A percentile compares a stretch with the other conserved stretches of the same genome.
Evolutionary conservation across 2,329 filamentous ascomycete genomes (phyloP).

Genomic region (Pseudopithomyces chartarum): DNA sequence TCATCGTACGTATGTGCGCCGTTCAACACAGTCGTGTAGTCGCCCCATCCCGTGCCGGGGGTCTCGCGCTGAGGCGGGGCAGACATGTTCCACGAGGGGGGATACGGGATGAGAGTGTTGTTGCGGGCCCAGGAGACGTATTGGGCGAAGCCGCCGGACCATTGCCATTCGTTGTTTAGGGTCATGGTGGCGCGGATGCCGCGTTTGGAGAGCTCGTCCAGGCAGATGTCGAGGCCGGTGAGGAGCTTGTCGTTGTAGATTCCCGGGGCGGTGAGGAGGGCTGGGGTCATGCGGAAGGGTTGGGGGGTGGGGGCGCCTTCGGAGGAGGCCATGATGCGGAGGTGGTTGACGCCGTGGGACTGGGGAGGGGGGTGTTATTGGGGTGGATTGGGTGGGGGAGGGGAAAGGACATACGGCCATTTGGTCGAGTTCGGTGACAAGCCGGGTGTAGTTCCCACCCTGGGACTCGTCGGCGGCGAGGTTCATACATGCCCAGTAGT

Average conservation of each 20-base stretch:
- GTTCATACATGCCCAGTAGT: slow-evolving; percentile 51
- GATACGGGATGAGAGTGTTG: slow-evolving; percentile 42
- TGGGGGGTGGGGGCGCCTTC: slow-evolving; percentile 46
- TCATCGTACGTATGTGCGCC: slow-evolving; percentile 38
- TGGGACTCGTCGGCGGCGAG: slow-evolving; percentile 40
- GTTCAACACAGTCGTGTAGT: slow-evolving; percentile 42
- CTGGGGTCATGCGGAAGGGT: slow-evolving; percentile 47
- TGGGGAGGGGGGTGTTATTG: not conserved
- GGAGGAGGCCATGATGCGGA: slow-evolving; percentile 48
- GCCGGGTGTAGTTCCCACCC: slow-evolving; percentile 45
- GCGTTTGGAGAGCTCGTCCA: slow-evolving; percentile 46
- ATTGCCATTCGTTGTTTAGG: slow-evolving; percentile 47
- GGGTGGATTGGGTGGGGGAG: not conserved
- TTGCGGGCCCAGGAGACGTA: slow-evolving; percentile 47
- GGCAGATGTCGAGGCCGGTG: slow-evolving; percentile 44
- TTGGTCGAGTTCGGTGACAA: slow-evolving; percentile 46
- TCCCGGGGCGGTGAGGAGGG: slow-evolving; percentile 43
- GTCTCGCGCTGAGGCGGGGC: slow-evolving; percentile 40
- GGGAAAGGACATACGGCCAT: slow-evolving; percentile 30
- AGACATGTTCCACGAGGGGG: slow-evolving; percentile 45
- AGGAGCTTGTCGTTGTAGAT: slow-evolving; percentile 48
- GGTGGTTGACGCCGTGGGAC: slow-evolving; percentile 46
- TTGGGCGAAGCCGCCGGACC: slow-evolving; percentile 46
- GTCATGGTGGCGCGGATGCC: slow-evolving; percentile 51
- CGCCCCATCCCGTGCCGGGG: slow-evolving; percentile 47